Conservation (phyloP, 192 early-diverging fungal genomes). For the Rhizoclosmatium sp. region DNA sequence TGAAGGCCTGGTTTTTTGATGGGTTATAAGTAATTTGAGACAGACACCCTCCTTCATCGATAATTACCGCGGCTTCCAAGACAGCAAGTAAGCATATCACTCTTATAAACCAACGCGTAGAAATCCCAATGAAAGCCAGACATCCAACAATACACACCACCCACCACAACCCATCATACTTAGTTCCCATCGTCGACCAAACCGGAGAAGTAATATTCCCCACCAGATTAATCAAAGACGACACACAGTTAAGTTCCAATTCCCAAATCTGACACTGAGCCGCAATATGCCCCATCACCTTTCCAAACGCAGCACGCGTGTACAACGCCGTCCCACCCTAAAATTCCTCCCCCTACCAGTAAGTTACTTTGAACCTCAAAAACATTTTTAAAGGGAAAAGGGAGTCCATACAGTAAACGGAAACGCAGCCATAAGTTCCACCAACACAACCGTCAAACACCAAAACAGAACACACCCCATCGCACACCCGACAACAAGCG, state of each 20-base stretch:
- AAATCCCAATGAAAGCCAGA: not conserved
- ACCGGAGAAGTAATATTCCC: not conserved
- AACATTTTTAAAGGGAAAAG: not conserved
- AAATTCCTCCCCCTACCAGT: not conserved
- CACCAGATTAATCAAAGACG: not conserved
- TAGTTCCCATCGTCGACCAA: not conserved
- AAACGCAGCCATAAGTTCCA: not conserved
- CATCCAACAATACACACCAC: not conserved
- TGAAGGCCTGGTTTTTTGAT: too few species aligned
- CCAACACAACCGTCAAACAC: constrained; percentile 1
- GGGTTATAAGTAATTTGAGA: too few species aligned
- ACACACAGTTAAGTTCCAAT: not conserved
- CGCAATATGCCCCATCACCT: not conserved
- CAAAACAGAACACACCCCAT: not conserved
- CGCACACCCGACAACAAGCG: not conserved
- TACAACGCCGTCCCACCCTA: constrained; percentile 4
- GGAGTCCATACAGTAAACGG: not conserved
- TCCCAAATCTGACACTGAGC: constrained; percentile 11
- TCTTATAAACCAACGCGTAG: not conserved
- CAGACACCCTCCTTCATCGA: too few species aligned
- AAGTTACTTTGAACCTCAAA: too few species aligned
- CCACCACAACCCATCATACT: not conserved
- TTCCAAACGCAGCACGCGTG: not conserved
- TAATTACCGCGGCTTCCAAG: too few species aligned
- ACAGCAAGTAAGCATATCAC: not conserved